Conservation (phyloP, 768 basidiomycete genomes). For the Cystobasidium onofrii region DNA sequence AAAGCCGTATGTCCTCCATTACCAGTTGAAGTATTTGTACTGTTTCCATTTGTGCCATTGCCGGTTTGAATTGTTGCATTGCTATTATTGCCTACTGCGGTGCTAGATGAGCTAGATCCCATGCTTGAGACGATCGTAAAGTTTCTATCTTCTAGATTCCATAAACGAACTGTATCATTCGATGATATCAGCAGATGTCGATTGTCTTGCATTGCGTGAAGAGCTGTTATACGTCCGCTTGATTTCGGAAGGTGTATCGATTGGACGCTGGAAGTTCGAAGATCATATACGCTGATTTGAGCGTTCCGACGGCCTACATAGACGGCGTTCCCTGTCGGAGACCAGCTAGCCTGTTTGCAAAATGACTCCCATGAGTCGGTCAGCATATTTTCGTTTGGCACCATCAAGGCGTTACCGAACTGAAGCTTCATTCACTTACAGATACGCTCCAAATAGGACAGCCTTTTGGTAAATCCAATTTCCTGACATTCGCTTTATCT, state of each 20-base stretch:
- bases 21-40: background rate
- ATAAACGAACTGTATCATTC: constrained; percentile 14
- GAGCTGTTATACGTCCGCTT: constrained; percentile 83
- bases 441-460: constrained; percentile 89
- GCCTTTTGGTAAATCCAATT: constrained; percentile 14
- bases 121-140: background rate
- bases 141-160: background rate
- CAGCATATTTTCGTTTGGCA: too few species aligned
- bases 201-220: constrained; percentile 85
- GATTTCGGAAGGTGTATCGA: constrained; percentile 47
- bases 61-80: background rate
- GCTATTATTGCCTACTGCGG: background rate
- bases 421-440: constrained; percentile 53
- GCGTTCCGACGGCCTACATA: constrained; percentile 86
- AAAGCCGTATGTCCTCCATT: background rate
- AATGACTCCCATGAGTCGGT: too few species aligned
- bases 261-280: constrained; percentile 49
- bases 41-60: background rate
- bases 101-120: background rate
- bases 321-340: constrained; percentile 73
- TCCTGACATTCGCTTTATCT: background rate
- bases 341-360: constrained; percentile 93
- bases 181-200: constrained; percentile 55
- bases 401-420: too few species aligned
- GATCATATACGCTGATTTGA: constrained; percentile 87